Conservation (phyloP, 495 filamentous ascomycete species). For the Aspergillus kassunensis region DNA sequence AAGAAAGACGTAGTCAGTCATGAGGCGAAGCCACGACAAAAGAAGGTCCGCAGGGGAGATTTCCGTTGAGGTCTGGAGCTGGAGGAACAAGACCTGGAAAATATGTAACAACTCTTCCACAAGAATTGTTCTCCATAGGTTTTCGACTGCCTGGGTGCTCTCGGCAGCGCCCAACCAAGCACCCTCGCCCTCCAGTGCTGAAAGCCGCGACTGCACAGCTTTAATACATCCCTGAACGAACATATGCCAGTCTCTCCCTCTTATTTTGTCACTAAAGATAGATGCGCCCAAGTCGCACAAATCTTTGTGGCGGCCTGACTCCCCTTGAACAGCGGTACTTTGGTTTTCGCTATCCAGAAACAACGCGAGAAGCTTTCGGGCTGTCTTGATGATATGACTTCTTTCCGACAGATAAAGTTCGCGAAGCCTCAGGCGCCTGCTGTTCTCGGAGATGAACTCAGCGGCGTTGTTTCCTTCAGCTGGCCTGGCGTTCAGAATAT, state of each 20-base stretch:
- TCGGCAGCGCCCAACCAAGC: constrained; percentile 49
- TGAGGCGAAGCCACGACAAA: constrained; percentile 69
- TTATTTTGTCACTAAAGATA: constrained; percentile 30
- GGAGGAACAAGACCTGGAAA: constrained; percentile 68
- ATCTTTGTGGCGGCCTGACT: constrained; percentile 14
- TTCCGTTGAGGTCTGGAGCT: constrained; percentile 53
- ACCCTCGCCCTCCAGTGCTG: constrained; percentile 42
- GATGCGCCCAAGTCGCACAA: constrained; percentile 26
- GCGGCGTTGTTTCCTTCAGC: constrained; percentile 43
- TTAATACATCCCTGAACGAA: constrained; percentile 41
- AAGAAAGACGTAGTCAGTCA: constrained; percentile 61
- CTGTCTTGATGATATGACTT: constrained; percentile 39
- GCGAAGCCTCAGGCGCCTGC: constrained; percentile 59
- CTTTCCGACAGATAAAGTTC: constrained; percentile 68
- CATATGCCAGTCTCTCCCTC: constrained; percentile 21
- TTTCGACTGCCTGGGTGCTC: constrained; percentile 49
- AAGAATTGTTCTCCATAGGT: constrained; percentile 58
- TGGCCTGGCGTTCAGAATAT: constrained; percentile 30
- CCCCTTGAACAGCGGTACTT: background rate
- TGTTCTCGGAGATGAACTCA: constrained; percentile 54
- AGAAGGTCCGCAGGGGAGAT: constrained; percentile 57
- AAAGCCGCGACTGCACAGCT: constrained; percentile 42
- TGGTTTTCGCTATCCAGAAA: constrained; percentile 25
- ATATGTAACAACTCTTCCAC: constrained; percentile 68
- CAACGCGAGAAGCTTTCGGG: constrained; percentile 41